Evolutionary conservation across 306 rosid genomes (phyloP), one percentile per base, ranked within the genome.

Genomic region (Arachis stenosperma): DNA sequence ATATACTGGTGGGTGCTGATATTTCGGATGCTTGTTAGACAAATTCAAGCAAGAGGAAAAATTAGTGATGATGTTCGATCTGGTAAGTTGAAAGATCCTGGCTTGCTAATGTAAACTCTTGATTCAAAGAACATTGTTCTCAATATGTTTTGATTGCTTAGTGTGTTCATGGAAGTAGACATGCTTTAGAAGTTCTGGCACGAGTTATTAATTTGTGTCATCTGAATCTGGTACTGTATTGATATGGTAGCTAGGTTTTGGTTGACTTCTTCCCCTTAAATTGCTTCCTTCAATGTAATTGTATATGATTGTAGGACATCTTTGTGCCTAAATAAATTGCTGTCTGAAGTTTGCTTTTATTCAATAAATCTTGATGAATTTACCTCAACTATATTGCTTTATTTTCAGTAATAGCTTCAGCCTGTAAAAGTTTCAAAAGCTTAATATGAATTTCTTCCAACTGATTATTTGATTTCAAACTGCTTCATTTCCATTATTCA

Each of bases 1-100:
- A 85, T 91, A 76, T 95, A 89, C 84, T 95, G 97, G 98, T 95
- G 98, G 99, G 96, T 91, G 66, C 61, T 95, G 81, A 95, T 95
- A 36, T 95, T 37, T 80, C 90, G 98, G 79, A 95, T 95, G 98
- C 99, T 95, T 71, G 93, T 91, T 69, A 95, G 90, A 79, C 99
- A 91, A 91, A 87, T 95, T 81, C 87, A 95, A 86, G 92, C 96
- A 29, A 80, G 89, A 82, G 98, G 99, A 41, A 86, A 86, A 78
- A 68, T 95, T 69, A 86, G 98, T 37, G 98, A 95, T 3, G 99
- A 95, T 81, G 98, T 95, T 87, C 93, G 99, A 64, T 94, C 99
- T 56, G 99, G 97, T 94, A 81, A 91, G 89, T 67, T 60, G 22
- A 81, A 73, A 67, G 39, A 40, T 33, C 54, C 15, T 61, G 76